Evolutionary conservation across 257 asterid genomes (phyloP).

Genomic region (Lithospermum erythrorhizon): DNA sequence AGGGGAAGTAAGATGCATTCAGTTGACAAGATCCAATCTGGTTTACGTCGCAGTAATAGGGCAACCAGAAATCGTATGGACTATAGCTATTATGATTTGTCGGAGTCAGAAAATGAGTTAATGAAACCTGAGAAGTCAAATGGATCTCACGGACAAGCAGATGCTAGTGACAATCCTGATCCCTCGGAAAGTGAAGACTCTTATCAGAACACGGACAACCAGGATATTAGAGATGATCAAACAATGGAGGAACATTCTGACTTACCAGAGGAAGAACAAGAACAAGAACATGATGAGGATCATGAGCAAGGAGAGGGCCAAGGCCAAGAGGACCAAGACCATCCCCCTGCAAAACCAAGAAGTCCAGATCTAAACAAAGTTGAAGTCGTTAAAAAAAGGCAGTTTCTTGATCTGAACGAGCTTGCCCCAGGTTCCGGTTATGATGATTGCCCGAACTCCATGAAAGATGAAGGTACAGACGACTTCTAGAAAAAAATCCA

Average conservation of each 20-base stretch:
- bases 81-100: slow-evolving; percentile 61
- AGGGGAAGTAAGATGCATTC: slow-evolving; percentile 60
- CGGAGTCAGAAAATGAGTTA: slow-evolving; percentile 65
- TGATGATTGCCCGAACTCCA: slow-evolving; percentile 55
- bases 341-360: slow-evolving; percentile 22
- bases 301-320: background rate
- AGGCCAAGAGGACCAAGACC: background rate
- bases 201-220: slow-evolving; percentile 28
- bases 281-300: background rate
- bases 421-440: slow-evolving; percentile 89
- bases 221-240: slow-evolving; percentile 26
- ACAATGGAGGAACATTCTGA: slow-evolving; percentile 29
- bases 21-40: slow-evolving; percentile 46
- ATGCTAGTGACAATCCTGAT: slow-evolving; percentile 40
- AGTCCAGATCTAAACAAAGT: slow-evolving; percentile 33
- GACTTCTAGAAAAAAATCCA: slow-evolving; percentile 24
- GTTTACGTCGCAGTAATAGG: slow-evolving; percentile 87
- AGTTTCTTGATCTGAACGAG: slow-evolving; percentile 78
- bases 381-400: slow-evolving; percentile 40
- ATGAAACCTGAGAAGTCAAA: slow-evolving; percentile 40
- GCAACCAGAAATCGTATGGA: slow-evolving; percentile 65
- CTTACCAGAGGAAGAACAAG: slow-evolving; percentile 24
- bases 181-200: slow-evolving; percentile 49
- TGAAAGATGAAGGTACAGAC: slow-evolving; percentile 36
- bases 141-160: slow-evolving; percentile 27